Base-by-base conservation (phyloP, 2,329 filamentous ascomycete species). In the Epichloe baconii region DNA sequence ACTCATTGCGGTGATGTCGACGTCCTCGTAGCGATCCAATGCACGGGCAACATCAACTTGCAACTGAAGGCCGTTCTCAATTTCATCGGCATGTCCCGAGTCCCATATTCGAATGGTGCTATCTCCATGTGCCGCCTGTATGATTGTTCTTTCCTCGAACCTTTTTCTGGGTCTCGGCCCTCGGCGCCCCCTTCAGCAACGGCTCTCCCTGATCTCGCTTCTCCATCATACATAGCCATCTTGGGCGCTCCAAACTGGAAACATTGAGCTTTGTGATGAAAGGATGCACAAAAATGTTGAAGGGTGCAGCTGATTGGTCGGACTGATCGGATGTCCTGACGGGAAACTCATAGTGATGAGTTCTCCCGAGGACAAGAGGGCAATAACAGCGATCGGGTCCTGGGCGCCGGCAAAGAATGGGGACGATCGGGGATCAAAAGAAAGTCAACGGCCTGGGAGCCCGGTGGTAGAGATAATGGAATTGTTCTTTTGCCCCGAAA, bases 51-150 rank as follows among this genome's bases (percentile, higher is more conserved):
- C 74, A 61, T 98, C 91, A 5, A 95, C 82, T 68, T 98, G 91
- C 23, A 97, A 71, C 49, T 88, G 76, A 4, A 75, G 74, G 12
- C 80, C 76, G 60, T 97, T 97, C 66, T 98, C 93, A 48, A 98
- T 86, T 61, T 96, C 88, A 62, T 98, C 93, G 14, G 82, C 86
- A 61, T 95, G 86, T 0, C 93, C 93, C 19, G 85, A 80, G 66
- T 98, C 93, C 89, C 90, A 98, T 6, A 97, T 73, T 35, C 90
- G 78, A n/a, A 98, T 75, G 0, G 86, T 94, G 49, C 90, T 88
- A 66, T 98, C 93, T 3, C 85, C 88, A 65, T 98, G 91, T 0
- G 88, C 85, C 4, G 87, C 88, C 54, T 91, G 85, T 6, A 95
- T 77, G 44, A 97, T 79, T 52, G 89, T 95, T 46, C 93, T 80